Percentiles rank a stretch among this genome's conserved stretches.
These are phyloP conservation scores for Penicillium coffeae DNA, from an alignment of 495 filamentous ascomycete species.

Conservation along the genomic window DNA sequence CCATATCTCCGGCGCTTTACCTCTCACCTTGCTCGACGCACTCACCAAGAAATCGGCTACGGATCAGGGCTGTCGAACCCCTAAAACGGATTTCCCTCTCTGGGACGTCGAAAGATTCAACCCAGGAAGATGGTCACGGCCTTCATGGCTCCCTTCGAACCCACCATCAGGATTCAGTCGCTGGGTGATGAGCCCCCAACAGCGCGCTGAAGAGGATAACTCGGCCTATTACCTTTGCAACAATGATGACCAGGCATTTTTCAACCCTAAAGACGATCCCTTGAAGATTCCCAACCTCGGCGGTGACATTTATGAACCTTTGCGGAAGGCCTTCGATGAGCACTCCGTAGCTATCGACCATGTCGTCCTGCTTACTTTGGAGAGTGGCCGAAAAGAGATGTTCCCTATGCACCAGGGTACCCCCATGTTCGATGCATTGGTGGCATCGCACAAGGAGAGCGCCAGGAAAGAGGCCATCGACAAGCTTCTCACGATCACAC, in stretches of 20 bases:
- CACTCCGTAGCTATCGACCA: slow-evolving; percentile 36
- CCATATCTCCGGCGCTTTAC: slow-evolving; percentile 30
- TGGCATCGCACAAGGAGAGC: slow-evolving; percentile 24
- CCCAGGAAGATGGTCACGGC: slow-evolving; percentile 16
- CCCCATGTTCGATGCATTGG: slow-evolving; percentile 34
- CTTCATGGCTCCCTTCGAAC: slow-evolving; percentile 27
- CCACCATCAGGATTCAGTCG: slow-evolving; percentile 27
- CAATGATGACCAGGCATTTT: slow-evolving; percentile 23
- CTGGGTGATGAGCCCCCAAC: slow-evolving; percentile 16
- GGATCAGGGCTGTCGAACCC: slow-evolving; percentile 20
- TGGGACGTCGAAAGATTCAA: slow-evolving; percentile 7
- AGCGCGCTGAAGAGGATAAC: slow-evolving; percentile 20
- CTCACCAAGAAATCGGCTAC: slow-evolving; percentile 21
- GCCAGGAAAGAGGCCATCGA: slow-evolving; percentile 21
- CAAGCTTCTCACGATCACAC: slow-evolving; percentile 31
- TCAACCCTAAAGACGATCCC: slow-evolving; percentile 37
- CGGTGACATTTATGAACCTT: slow-evolving; percentile 26
- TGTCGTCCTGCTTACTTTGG: slow-evolving; percentile 41
- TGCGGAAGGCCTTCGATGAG: slow-evolving; percentile 29
- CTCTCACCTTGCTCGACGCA: slow-evolving; percentile 27
- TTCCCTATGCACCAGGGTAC: slow-evolving; percentile 43
- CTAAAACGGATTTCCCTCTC: slow-evolving; percentile 22
- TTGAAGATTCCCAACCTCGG: slow-evolving; percentile 43
- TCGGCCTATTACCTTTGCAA: slow-evolving; percentile 13
- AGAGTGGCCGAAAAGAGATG: slow-evolving; percentile 45